These are phyloP conservation scores for Trametes cingulata DNA, from an alignment of 768 basidiomycete species.

Conservation along the genomic window DNA sequence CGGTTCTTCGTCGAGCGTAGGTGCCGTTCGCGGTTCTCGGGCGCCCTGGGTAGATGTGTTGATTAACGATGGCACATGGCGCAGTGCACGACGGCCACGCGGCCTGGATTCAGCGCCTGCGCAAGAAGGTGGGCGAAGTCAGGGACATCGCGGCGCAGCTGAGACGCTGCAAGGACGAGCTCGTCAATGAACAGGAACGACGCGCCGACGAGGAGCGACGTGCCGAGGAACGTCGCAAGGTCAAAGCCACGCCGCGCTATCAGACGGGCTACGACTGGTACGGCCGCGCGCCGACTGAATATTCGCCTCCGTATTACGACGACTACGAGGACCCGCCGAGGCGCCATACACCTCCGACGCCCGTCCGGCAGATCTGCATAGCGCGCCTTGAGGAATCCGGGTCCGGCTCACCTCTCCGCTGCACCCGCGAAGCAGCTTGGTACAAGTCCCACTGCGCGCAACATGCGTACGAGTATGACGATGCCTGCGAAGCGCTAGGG, in stretches of 20 bases:
- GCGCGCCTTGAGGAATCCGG: no score
- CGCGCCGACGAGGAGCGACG: neutral
- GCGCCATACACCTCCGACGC: no score
- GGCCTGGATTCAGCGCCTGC: slow-evolving; percentile 2
- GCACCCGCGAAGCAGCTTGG: no score
- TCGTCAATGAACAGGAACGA: neutral
- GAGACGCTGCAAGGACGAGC: neutral
- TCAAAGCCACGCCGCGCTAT: neutral
- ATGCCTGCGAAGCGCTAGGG: no score
- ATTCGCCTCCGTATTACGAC: no score
- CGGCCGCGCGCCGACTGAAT: no score
- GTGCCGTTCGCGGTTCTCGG: neutral
- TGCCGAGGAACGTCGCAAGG: neutral
- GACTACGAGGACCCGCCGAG: neutral
- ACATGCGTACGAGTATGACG: no score
- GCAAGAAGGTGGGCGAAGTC: neutral
- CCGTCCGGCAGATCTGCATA: no score
- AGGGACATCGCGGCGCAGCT: neutral
- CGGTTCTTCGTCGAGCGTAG: slow-evolving; percentile 9
- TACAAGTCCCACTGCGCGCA: no score
- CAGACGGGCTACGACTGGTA: no score
- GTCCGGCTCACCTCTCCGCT: no score
- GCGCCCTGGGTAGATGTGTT: neutral
- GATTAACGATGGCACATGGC: neutral
- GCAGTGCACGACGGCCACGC: slow-evolving; percentile 7